Base-by-base conservation (phyloP, 1,284 basidiomycete genomes). In the Coriolopsis trogii region DNA sequence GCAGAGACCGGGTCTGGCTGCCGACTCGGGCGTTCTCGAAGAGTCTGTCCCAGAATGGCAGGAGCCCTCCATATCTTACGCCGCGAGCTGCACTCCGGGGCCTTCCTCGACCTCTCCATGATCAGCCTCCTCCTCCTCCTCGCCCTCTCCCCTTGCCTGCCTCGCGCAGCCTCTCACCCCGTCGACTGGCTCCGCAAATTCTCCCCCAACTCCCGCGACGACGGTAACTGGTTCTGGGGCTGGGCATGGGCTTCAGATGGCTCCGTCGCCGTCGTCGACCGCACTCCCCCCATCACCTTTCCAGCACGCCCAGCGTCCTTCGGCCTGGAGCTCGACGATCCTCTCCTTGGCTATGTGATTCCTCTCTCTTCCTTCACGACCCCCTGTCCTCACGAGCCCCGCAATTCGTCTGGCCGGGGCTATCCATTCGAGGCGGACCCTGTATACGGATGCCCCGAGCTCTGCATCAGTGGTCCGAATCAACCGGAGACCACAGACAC, bases 241-340 rank as follows among this genome's bases (percentile, higher is more conserved):
- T 73, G 73, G 71, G 70, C 71, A 31, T 90, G 84, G 87, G 86
- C 83, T 37, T 79, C 84, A 3, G 89, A 91, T 64, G 87, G 85
- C 61, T 81, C 82, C n/a, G 86, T 92, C 50, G 85, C 87, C 24
- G 76, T 92, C 54, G 85, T 92, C 42, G 89, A 91, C 70, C 78
- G 82, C 50, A 76, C 78, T 2, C 85, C 87, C 1, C 73, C 81
- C 0, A 71, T 89, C 53, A 80, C 77, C 4, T 89, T 89, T 65
- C 73, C 77, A 28, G 87, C 89, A 13, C 65, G 76, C 43, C 73
- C 78, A 64, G 90, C 90, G 37, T 80, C 85, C 0, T 93, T 93
- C 69, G 90, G 90, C 9, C 78, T 78, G 21, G 84, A 89, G 60
- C 81, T 91, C 44, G 73, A 72, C 49, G 80, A 84, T 49, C 80